Base-by-base conservation (phyloP, 129 eudicot genomes). In the Heracleum sosnowskyi region DNA sequence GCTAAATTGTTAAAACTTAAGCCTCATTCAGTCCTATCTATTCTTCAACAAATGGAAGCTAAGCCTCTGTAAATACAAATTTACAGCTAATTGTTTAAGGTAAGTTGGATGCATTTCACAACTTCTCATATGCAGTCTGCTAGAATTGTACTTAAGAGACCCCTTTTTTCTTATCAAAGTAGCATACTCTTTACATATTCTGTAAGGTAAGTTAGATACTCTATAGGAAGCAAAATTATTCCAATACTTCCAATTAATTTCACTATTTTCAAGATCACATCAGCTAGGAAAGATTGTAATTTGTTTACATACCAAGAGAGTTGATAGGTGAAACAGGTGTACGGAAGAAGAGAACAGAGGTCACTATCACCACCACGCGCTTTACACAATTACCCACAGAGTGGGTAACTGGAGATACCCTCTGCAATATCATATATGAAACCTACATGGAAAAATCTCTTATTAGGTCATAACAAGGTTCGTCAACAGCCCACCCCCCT, bases 371-470 rank as follows among this genome's bases (percentile, higher is more conserved):
- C 81, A 95, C 98, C 87, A 95, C 98, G 53, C 98, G 91, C 87
- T 95, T 95, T 86, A 91, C 98, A 39, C 97, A 95, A 84, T 95
- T 95, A 11, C 98, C 97, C 74, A 95, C 97, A 63, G 98, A 95
- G 79, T 95, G 98, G 34, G 98, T 91, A 74, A 95, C 96, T 47
- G 98, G 98, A 68, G 98, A 95, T 62, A 95, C 98, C 89, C 96
- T 91, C 86, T 95, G 96, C 86, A 95, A 81, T 84, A 95, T 95
- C 98, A 95, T 95, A 85, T 95, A 95, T 28, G 98, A 95, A 69
- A 95, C 97, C 98, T 91, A 86, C 91, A 88, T 35, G 44, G 79
- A 69, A 53, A 78, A 51, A 60, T n/a, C 71, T 75, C 81, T 44
- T 42, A 45, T 83, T 55, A 86, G 86, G 53, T 36, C 60, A 9